phyloP scores from a whole-genome alignment of 768 basidiomycete genomes.

The Paxillus involutus region DNA sequence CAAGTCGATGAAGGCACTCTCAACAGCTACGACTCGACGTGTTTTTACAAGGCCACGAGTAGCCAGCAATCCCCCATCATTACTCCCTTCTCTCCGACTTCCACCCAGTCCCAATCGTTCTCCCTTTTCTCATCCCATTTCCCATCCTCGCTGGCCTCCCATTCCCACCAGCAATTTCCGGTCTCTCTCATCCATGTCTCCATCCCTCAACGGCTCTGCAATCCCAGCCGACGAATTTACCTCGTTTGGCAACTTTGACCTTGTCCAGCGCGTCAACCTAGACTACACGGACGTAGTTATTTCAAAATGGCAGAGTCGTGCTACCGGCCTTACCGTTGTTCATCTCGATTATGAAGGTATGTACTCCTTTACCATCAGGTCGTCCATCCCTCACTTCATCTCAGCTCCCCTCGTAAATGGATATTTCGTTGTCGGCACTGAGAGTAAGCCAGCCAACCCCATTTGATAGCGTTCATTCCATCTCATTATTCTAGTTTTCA shows the following conservation, averaged over 20 bases:
- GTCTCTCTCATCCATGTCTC: constrained; percentile 30
- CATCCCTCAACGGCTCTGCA: constrained; percentile 17
- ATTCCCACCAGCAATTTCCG: constrained; percentile 3
- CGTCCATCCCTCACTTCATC: constrained; percentile 14
- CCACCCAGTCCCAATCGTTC: background rate
- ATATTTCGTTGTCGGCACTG: constrained; percentile 87
- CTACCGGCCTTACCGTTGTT: constrained; percentile 86
- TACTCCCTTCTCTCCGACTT: background rate
- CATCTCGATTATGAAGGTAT: constrained; percentile 89
- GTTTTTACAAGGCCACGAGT: constrained; percentile 12
- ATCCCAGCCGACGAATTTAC: constrained; percentile 22
- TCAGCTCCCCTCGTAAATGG: constrained; percentile 87
- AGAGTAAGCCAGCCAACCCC: constrained; percentile 55
- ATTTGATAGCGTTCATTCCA: background rate
- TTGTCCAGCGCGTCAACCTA: constrained; percentile 72
- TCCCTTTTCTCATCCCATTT: constrained; percentile 5
- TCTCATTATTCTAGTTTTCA: constrained; percentile 61
- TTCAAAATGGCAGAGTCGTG: constrained; percentile 86
- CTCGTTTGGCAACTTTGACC: constrained; percentile 78
- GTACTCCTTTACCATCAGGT: constrained; percentile 13
- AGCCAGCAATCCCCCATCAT: constrained; percentile 9
- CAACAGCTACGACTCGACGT: constrained; percentile 16
- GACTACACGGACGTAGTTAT: constrained; percentile 77
- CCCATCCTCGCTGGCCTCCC: constrained; percentile 2
- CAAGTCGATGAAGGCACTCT: constrained; percentile 37